Percentiles rank a stretch among this genome's conserved stretches.
Conservation (phyloP, 257 asterid species). For the Orobanche coerulescens region DNA sequence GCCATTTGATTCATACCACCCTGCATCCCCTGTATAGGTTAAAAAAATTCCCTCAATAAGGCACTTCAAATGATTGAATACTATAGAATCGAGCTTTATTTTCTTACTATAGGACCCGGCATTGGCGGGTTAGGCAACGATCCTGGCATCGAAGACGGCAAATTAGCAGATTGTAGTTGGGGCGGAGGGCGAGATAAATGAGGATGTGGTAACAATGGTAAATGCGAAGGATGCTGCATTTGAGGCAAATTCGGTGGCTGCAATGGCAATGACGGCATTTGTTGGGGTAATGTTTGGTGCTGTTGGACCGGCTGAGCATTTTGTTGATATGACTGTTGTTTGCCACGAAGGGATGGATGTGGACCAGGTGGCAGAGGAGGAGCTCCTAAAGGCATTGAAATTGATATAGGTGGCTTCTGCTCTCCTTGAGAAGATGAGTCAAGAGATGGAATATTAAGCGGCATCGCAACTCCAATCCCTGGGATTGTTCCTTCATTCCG, state of each 20-base stretch:
- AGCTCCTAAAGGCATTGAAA: constrained; percentile 55
- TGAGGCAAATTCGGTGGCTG: constrained; percentile 61
- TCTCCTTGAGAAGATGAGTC: constrained; percentile 82
- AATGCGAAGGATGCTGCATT: constrained; percentile 60
- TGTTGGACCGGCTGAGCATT: constrained; percentile 52
- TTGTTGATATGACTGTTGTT: constrained; percentile 83
- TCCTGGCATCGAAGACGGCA: constrained; percentile 62
- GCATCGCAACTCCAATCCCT: constrained; percentile 97
- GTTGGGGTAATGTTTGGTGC: constrained; percentile 53
- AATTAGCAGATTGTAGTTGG: constrained; percentile 54
- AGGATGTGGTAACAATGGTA: constrained; percentile 68
- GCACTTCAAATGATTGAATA: constrained; percentile 9
- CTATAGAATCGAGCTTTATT: constrained; percentile 1
- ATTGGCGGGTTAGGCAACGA: constrained; percentile 36
- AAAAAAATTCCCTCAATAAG: constrained; percentile 18
- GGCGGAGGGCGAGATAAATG: constrained; percentile 79
- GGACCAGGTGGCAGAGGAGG: constrained; percentile 99
- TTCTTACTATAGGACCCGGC: constrained; percentile 67
- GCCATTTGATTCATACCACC: constrained; percentile 81
- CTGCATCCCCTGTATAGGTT: constrained; percentile 46
- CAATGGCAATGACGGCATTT: constrained; percentile 51
- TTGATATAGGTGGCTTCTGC: constrained; percentile 49
- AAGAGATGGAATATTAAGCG: constrained; percentile 55
- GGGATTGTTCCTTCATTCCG: constrained; percentile 97
- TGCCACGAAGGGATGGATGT: constrained; percentile 80